Percentiles rank a stretch among this genome's conserved stretches.
phyloP scores from a whole-genome alignment of 2,329 filamentous ascomycete genomes.

The Venturiaceae sp. region DNA sequence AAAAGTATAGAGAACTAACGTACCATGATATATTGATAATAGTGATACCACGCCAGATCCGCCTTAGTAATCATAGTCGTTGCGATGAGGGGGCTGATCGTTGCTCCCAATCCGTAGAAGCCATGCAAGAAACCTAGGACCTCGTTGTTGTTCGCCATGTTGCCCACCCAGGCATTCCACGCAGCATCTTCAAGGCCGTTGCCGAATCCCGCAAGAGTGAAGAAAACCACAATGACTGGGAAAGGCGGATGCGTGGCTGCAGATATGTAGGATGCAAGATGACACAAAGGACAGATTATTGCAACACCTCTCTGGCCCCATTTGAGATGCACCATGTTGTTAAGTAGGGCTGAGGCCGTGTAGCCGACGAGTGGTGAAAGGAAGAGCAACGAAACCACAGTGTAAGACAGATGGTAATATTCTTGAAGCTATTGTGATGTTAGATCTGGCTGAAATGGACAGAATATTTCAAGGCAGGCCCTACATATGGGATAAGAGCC shows the following conservation, averaged over 20 bases:
- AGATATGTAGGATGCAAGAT: constrained; percentile 55
- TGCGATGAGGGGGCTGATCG: constrained; percentile 58
- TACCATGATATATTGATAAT: constrained; percentile 65
- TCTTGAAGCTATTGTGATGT: constrained; percentile 40
- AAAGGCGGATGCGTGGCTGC: constrained; percentile 61
- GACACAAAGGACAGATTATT: constrained; percentile 51
- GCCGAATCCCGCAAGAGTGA: constrained; percentile 59
- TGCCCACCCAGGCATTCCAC: constrained; percentile 56
- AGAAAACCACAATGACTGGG: constrained; percentile 53
- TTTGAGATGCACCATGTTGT: constrained; percentile 54
- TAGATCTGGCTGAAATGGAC: neutral
- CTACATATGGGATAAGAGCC: constrained; percentile 40
- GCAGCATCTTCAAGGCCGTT: constrained; percentile 58
- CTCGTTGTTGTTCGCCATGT: constrained; percentile 65
- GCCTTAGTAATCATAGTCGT: constrained; percentile 62
- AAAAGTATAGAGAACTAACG: constrained; percentile 13
- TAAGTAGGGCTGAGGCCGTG: constrained; percentile 50
- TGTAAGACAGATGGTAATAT: constrained; percentile 54
- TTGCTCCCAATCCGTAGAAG: constrained; percentile 62
- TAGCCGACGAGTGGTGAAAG: constrained; percentile 59
- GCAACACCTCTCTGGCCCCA: constrained; percentile 65
- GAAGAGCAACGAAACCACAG: constrained; percentile 57
- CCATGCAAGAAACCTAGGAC: constrained; percentile 64
- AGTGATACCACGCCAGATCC: constrained; percentile 56
- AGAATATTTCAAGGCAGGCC: neutral